A percentile compares a stretch with the other conserved stretches of the same genome.
Conservation (phyloP, 352 stramenopile genomes). For the Globisporangium heterothallicum region DNA sequence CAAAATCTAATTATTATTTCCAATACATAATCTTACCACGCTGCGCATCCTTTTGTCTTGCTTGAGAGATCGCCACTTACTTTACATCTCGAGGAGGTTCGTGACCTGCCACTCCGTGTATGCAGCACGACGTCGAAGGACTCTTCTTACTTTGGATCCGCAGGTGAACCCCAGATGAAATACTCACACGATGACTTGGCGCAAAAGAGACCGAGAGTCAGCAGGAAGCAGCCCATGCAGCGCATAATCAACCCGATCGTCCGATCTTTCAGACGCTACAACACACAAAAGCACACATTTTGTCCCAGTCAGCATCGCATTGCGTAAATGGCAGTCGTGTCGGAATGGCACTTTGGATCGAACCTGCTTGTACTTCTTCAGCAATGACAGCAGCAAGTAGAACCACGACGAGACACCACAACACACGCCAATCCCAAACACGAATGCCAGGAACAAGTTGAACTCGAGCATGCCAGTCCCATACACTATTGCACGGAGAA, state of each 20-base stretch:
- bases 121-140: background rate
- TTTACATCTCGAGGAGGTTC: conserved; percentile 5
- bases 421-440: conserved; percentile 81
- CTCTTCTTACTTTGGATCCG: conserved; percentile 26
- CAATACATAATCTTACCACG: conserved; percentile 12
- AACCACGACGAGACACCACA: conserved; percentile 88
- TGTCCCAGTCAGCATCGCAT: no score
- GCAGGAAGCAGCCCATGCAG: conserved; percentile 75
- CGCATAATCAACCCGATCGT: conserved; percentile 84
- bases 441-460: conserved; percentile 72
- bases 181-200: conserved; percentile 85
- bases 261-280: conserved; percentile 76
- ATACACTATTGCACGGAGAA: conserved; percentile 61
- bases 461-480: conserved; percentile 85
- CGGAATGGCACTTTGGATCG: background rate
- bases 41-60: background rate
- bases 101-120: conserved; percentile 10
- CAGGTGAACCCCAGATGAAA: conserved; percentile 44
- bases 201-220: conserved; percentile 71
- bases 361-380: conserved; percentile 90
- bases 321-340: no score
- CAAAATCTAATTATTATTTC: conserved; percentile 10
- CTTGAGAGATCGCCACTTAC: conserved; percentile 1
- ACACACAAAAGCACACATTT: background rate
- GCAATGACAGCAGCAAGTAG: conserved; percentile 75